Evolutionary conservation across 371 early-diverging fungal genomes (phyloP).

Genomic region (Encephalitozoon cuniculi): DNA sequence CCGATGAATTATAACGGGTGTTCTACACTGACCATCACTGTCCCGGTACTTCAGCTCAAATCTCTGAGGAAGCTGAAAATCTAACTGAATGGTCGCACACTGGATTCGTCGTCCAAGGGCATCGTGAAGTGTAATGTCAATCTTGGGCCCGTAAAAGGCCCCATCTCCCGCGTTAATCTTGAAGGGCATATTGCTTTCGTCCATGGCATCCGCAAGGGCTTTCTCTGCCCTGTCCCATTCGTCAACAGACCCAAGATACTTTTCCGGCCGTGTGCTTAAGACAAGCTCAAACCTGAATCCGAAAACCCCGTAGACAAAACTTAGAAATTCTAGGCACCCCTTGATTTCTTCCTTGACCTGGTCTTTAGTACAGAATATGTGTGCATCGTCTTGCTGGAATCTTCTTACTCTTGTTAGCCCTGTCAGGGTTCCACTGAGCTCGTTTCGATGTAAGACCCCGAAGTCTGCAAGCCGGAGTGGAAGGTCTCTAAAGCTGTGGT

Average conservation of each 20-base stretch:
- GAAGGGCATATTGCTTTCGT: constrained; percentile 71
- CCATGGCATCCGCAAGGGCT: constrained; percentile 69
- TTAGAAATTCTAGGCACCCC: constrained; percentile 72
- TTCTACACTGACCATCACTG: constrained; percentile 64
- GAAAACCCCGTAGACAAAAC: constrained; percentile 72
- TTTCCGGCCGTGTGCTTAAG: constrained; percentile 89
- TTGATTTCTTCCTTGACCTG: constrained; percentile 75
- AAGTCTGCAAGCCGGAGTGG: constrained; percentile 97
- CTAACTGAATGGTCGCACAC: constrained; percentile 96
- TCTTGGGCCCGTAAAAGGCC: constrained; percentile 99
- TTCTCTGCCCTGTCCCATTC: constrained; percentile 87
- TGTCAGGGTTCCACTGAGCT: constrained; percentile 84
- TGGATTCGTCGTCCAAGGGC: constrained; percentile 81
- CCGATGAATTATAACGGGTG: constrained; percentile 96
- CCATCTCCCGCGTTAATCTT: constrained; percentile 90
- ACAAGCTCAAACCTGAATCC: constrained; percentile 71
- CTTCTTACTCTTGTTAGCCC: constrained; percentile 94
- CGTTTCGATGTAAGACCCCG: constrained; percentile 94
- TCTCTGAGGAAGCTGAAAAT: constrained; percentile 84
- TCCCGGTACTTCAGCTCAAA: constrained; percentile 77
- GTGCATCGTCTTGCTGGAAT: constrained; percentile 99
- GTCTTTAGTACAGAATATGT: constrained; percentile 82
- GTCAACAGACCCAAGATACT: constrained; percentile 76
- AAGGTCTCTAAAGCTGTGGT: constrained; percentile 84
- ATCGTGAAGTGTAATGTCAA: constrained; percentile 90